These are phyloP conservation scores for Fusarium pininemorale DNA, from an alignment of 2,329 filamentous ascomycete genomes.

Conservation along the genomic window DNA sequence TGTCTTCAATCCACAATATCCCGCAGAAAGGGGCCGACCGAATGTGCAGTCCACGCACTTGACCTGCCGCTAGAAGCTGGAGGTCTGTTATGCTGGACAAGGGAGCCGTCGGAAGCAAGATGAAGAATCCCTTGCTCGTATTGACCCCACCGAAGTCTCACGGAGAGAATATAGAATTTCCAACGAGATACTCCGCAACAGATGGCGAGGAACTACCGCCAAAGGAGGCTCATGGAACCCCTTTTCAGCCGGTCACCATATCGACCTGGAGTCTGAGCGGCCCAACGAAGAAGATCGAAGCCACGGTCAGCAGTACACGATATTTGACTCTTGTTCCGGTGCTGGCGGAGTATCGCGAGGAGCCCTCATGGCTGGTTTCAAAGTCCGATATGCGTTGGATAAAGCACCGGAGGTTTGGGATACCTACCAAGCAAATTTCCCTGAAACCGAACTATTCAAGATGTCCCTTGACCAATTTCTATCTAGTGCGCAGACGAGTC, in stretches of 20 bases:
- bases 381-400: conserved; percentile 72
- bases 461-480: conserved; percentile 62
- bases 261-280: conserved; percentile 39
- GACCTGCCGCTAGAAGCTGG: conserved; percentile 62
- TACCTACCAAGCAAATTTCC: conserved; percentile 70
- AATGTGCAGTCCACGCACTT: conserved; percentile 49
- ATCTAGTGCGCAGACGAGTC: conserved; percentile 33
- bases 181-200: conserved; percentile 47
- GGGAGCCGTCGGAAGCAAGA: conserved; percentile 37
- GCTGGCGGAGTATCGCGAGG: conserved; percentile 76
- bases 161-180: conserved; percentile 42
- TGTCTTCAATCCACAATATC: conserved; percentile 14
- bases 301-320: conserved; percentile 64
- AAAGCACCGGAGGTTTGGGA: conserved; percentile 62
- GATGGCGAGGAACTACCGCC: conserved; percentile 44
- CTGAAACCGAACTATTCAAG: conserved; percentile 57
- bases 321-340: conserved; percentile 78
- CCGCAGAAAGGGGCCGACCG: conserved; percentile 17
- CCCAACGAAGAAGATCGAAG: background rate
- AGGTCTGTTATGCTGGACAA: conserved; percentile 38
- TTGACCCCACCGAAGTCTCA: conserved; percentile 45
- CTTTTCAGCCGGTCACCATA: background rate
- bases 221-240: conserved; percentile 48
- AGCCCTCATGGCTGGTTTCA: conserved; percentile 65
- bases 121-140: conserved; percentile 51